These are phyloP conservation scores for Saccharomycopsis olivae DNA, from an alignment of 805 yeast genomes.

Conservation along the genomic window DNA sequence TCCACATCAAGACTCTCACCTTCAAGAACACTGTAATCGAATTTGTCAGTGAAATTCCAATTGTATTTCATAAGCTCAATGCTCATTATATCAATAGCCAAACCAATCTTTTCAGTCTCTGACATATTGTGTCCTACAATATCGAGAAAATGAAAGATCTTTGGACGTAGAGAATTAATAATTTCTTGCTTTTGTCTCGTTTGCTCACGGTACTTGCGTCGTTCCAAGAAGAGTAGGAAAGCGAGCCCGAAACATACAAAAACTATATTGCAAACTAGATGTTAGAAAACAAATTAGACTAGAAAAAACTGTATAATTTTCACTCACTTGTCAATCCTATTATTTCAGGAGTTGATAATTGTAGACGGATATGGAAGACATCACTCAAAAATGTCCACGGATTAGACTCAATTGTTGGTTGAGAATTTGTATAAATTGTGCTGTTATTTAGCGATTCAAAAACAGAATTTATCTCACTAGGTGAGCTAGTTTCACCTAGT, in stretches of 20 bases:
- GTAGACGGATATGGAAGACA: too few relatives aligned
- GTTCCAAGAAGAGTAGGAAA: conserved; percentile 4
- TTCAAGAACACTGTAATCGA: too few relatives aligned
- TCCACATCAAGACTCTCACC: too few relatives aligned
- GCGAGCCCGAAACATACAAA: neutral
- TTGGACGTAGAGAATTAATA: conserved; percentile 3
- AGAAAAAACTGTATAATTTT: too few relatives aligned
- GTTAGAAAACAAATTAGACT: neutral
- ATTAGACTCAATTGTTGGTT: too few relatives aligned
- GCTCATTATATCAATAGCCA: conserved; percentile 2
- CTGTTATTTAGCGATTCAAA: too few relatives aligned
- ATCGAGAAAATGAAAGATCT: conserved; percentile 2
- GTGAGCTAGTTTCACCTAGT: too few relatives aligned
- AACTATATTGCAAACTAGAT: neutral
- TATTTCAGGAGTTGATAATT: neutral
- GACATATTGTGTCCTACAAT: neutral
- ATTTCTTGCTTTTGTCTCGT: conserved; percentile 1
- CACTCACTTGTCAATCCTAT: neutral
- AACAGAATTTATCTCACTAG: too few relatives aligned
- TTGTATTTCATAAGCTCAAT: conserved; percentile 10
- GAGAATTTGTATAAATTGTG: too few relatives aligned
- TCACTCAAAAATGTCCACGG: too few relatives aligned
- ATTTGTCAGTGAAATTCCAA: conserved; percentile 3
- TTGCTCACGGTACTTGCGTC: conserved; percentile 1
- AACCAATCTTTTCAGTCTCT: conserved; percentile 7